These are phyloP conservation scores for Talaromyces liani DNA, from an alignment of 495 filamentous ascomycete genomes.

Conservation along the genomic window DNA sequence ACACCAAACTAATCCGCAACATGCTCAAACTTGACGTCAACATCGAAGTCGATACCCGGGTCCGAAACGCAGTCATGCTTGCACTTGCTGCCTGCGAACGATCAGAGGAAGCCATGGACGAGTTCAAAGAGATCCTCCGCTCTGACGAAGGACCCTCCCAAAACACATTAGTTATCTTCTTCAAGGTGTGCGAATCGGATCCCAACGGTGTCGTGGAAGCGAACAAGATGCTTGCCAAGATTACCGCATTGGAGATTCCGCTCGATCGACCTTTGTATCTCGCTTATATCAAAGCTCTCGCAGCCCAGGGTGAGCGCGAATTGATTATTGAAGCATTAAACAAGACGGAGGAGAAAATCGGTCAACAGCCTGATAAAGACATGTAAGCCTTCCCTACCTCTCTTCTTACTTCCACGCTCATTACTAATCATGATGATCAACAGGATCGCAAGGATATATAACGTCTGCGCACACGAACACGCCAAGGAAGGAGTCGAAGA, in stretches of 20 bases:
- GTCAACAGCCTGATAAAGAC: constrained; percentile 53
- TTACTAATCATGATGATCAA: background rate
- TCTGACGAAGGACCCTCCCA: constrained; percentile 78
- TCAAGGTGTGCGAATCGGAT: constrained; percentile 63
- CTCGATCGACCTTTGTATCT: constrained; percentile 64
- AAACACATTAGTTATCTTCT: constrained; percentile 65
- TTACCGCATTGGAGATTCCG: constrained; percentile 67
- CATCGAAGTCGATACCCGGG: constrained; percentile 64
- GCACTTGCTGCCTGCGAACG: constrained; percentile 65
- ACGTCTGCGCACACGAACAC: constrained; percentile 51
- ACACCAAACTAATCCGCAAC: constrained; percentile 70
- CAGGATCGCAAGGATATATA: constrained; percentile 67
- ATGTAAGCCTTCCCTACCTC: constrained; percentile 52
- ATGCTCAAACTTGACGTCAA: constrained; percentile 84
- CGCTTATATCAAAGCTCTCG: constrained; percentile 67
- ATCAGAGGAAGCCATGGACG: constrained; percentile 56
- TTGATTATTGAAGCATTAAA: constrained; percentile 57
- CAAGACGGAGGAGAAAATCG: constrained; percentile 55
- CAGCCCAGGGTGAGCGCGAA: constrained; percentile 57
- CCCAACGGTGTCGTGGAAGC: constrained; percentile 58
- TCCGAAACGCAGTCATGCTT: constrained; percentile 80
- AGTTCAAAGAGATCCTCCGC: constrained; percentile 73
- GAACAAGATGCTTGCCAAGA: constrained; percentile 63
- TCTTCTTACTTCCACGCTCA: background rate
- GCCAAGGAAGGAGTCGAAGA: constrained; percentile 60